Base-by-base conservation (phyloP, 1,284 basidiomycete genomes). In the Takashimella koratensis region DNA sequence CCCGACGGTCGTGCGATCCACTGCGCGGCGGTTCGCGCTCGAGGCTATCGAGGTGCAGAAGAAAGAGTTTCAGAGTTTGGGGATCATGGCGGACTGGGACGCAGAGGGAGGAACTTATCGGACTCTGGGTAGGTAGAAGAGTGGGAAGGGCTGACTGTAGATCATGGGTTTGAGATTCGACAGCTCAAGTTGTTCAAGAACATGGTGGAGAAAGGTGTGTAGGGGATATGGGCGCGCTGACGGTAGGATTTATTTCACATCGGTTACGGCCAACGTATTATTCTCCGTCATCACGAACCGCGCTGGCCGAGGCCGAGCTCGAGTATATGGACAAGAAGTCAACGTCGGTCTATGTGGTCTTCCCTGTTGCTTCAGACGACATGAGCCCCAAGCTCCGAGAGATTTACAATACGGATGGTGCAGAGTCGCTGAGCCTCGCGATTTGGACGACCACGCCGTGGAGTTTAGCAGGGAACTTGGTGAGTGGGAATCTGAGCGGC, bases 381-480 rank as follows among this genome's bases (percentile, higher is more conserved):
- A 71, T 72, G 67, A 67, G 71, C 0, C 50, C 58, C 2, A 59
- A 44, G 0, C 56, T 78, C 19, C 8, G 30, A 36, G 10, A 36
- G 16, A 36, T 36, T 8, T 36, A 19, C 30, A 36, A 16, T 16
- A 36, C 30, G 30, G 16, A 36, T 36, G 30, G 16, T 8, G 8
- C 30, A 8, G 16, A 36, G 16, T 36, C 71, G 16, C 73, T 87
- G 3, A 80, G 82, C 19, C 65, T 95, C 10, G 78, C 93, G 26
- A 87, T 97, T n/a, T 99, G 96, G 96, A 98, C 95, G 1, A 99
- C 96, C 0, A 98, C 95, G 0, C 91, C 96, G 0, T 99, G 95
- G 95, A 97, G 91, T 5, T 77, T 98, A 45, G 90, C 90, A 1
- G 90, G 91, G 1, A 98, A 99, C 68, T 92, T 95, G 87, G 91